Evolutionary conservation across 1,284 basidiomycete species (phyloP), one percentile per base, ranked within the genome.

Genomic region (Paramarasmius palmivorus): DNA sequence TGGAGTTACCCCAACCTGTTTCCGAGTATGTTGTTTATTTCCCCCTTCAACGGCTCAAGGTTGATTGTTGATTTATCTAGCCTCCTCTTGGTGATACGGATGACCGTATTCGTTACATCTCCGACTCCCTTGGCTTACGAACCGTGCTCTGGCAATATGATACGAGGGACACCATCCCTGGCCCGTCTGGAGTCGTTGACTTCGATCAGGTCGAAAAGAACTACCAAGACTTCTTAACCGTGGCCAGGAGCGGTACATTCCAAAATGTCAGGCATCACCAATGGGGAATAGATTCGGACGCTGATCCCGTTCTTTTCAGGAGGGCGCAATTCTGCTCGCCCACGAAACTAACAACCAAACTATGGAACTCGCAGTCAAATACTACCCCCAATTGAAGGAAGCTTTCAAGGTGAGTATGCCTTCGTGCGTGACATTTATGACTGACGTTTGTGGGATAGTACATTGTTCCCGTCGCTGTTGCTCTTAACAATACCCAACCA

Each of bases 81-180:
- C 86, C 88, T 38, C 86, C 87, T 9, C 88, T 72, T 58, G 82
- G 83, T 40, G 80, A 83, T 52, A 69, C 81, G 22, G 82, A 84
- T 50, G 87, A 92, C 67, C 86, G 90, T 50, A 82, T 92, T 42
- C 81, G 90, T 41, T 75, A 79, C 34, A 84, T 92, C 55, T 81
- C 84, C 9, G 61, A 77, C 37, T 77, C 73, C 1, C 77, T 46
- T 26, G 44, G 44, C 15, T 15, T 59, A n/a, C 15, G 26, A 12
- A 59, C 39, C 15, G 20, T 60, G 20, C 32, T 60, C 15, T 60
- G 59, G 59, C 40, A 58, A 41, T 49, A 38, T 39, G 57, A 58
- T 39, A 34, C 59, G 20, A 35, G 32, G 37, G 56, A 60, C 40
- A 58, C 50, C 48, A 42, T 39, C 40, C 49, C 52, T 14, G 41